Evolutionary conservation across 2,329 filamentous ascomycete genomes (phyloP), one percentile per base, ranked within the genome.

Genomic region (Domatiomyces globalis): DNA sequence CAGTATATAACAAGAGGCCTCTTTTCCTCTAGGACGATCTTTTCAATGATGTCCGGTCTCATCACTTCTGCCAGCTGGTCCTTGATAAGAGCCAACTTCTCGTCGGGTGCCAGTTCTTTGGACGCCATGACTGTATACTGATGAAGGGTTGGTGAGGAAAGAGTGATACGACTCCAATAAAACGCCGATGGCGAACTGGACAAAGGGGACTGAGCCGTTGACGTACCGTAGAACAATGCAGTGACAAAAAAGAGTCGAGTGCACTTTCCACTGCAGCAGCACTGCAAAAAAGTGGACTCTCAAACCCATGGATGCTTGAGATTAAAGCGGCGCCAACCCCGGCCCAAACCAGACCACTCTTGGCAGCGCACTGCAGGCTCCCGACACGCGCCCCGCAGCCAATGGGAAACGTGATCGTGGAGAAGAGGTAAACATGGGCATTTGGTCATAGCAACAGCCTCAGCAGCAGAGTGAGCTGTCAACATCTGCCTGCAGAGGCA

Each of bases 11-110:
- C 84, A 49, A 86, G 76, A 50, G 81, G 78, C 46, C 83, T 77
- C 50, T 86, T 82, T 65, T 85, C 76, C 56, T 80, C 80, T 49
- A 53, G 46, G n/a, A 59, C 51, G 22, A 58, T 49, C 48, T 56
- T 45, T 49, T 61, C 60, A 25, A 62, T 51, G 25, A 58, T 56
- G 8, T 94, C 86, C 50, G 79, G 78, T 63, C 89, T 88, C 55
- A 95, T 77, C 45, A 87, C 76, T 73, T 95, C 88, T 59, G 84
- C 80, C 52, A 94, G 74, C 67, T 92, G 90, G 66, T 82, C 79
- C 59, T 78, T 81, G 72, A 94, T 92, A 63, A 94, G 76, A 51
- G 75, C 75, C 61, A 90, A 74, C 66, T 82, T 82, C 68, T 87
- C 79, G 55, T 77, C 50, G 22, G 61, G 59, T 1, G 54, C 55